Conservation (phyloP, 225 moss, liverwort and hornwort species). For the Takakia lepidozioides region DNA sequence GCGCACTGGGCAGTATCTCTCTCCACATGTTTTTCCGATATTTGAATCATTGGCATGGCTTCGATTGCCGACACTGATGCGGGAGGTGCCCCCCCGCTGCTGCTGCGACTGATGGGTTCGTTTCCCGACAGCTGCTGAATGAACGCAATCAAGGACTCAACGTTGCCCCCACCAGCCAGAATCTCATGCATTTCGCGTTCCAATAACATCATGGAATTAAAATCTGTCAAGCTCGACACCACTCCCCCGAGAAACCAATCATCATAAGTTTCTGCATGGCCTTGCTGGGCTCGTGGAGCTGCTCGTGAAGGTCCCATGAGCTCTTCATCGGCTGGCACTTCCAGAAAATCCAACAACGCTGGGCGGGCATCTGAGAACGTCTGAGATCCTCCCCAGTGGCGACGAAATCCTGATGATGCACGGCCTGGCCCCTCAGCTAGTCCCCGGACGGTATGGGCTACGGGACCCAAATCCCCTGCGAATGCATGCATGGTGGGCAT, state of each 20-base stretch:
- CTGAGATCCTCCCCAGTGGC: conserved; percentile 32
- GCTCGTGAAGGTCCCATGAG: conserved; percentile 62
- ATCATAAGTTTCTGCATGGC: conserved; percentile 28
- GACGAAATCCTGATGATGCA: conserved; percentile 59
- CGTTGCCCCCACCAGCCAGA: conserved; percentile 76
- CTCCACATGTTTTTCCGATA: conserved; percentile 68
- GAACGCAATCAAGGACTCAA: conserved; percentile 92
- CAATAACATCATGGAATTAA: conserved; percentile 40
- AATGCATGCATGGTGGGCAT: conserved; percentile 31
- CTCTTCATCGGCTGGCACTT: conserved; percentile 89
- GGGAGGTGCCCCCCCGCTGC: conserved; percentile 88
- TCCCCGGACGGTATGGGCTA: conserved; percentile 24
- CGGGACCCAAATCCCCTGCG: conserved; percentile 31
- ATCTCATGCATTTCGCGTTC: conserved; percentile 93
- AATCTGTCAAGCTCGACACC: no score
- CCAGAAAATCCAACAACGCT: conserved; percentile 69
- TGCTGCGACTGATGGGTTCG: conserved; percentile 74
- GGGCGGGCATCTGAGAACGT: conserved; percentile 42
- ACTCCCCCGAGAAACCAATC: conserved; percentile 8
- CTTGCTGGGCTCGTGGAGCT: conserved; percentile 41
- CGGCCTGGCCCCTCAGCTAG: conserved; percentile 40
- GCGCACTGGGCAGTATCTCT: conserved; percentile 96
- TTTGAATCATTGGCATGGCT: conserved; percentile 87
- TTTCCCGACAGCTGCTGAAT: conserved; percentile 98
- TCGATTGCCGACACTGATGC: conserved; percentile 83